Conservation (phyloP, 108 stramenopile species). For the Cyclotella atomus region DNA sequence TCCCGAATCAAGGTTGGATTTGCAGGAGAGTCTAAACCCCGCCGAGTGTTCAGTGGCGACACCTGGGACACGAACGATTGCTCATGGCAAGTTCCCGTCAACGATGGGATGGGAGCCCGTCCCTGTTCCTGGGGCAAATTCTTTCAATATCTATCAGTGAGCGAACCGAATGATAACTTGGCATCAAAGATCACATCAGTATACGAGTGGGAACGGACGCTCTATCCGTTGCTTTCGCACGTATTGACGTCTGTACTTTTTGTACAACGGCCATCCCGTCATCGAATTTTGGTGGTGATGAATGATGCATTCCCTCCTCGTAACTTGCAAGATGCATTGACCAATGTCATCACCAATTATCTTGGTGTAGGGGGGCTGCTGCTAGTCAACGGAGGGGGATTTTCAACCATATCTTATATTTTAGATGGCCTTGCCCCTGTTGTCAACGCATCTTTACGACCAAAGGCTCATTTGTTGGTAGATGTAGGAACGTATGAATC, state of each 20-base stretch:
- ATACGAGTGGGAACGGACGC: slow-evolving; percentile 43
- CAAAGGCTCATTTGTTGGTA: slow-evolving; percentile 28
- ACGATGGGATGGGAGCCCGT: slow-evolving; percentile 33
- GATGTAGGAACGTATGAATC: slow-evolving; percentile 45
- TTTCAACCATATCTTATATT: slow-evolving; percentile 24
- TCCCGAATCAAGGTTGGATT: slow-evolving; percentile 48
- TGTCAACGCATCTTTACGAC: background rate
- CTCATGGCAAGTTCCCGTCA: slow-evolving; percentile 22
- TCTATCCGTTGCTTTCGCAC: slow-evolving; percentile 38
- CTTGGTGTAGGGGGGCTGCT: slow-evolving; percentile 31
- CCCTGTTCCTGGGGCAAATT: slow-evolving; percentile 28
- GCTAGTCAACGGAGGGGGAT: slow-evolving; percentile 34
- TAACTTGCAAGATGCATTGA: slow-evolving; percentile 30
- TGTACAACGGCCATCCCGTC: slow-evolving; percentile 42
- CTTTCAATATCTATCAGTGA: slow-evolving; percentile 26
- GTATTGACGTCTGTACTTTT: slow-evolving; percentile 40
- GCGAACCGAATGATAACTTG: background rate
- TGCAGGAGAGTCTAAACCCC: slow-evolving; percentile 50
- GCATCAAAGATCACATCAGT: background rate
- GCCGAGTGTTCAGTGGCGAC: slow-evolving; percentile 29
- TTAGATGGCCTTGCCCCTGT: slow-evolving; percentile 16
- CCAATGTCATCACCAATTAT: slow-evolving; percentile 31
- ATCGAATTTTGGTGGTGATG: slow-evolving; percentile 31
- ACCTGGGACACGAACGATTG: background rate
- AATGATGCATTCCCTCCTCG: slow-evolving; percentile 31